Conservation (phyloP, 345 rosid genomes). For the Rhodamnia argentea region DNA sequence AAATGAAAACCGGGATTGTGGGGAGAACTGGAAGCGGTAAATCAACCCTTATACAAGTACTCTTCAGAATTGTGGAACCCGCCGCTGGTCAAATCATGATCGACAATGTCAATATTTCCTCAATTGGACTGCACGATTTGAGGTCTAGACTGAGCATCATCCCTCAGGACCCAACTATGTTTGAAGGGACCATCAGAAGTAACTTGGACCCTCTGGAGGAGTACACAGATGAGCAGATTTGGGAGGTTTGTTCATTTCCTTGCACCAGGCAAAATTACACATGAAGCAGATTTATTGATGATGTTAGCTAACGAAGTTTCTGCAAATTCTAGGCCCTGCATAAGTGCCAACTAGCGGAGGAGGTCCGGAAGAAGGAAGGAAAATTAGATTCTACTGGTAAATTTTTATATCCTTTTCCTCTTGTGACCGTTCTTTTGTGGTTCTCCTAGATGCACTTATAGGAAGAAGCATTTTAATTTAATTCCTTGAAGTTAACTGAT, state of each 20-base stretch:
- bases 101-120: slow-evolving; percentile 56
- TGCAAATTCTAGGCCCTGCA: slow-evolving; percentile 46
- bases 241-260: slow-evolving; percentile 54
- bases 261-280: background rate
- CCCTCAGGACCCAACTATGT: slow-evolving; percentile 95
- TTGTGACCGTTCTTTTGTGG: background rate
- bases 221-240: slow-evolving; percentile 68
- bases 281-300: background rate
- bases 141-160: slow-evolving; percentile 73
- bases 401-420: background rate
- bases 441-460: background rate
- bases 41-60: slow-evolving; percentile 78
- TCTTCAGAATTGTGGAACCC: slow-evolving; percentile 81
- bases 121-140: slow-evolving; percentile 72
- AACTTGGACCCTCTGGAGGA: slow-evolving; percentile 89
- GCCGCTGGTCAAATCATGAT: slow-evolving; percentile 54
- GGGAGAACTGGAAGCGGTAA: slow-evolving; percentile 95
- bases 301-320: background rate
- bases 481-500: too few species aligned
- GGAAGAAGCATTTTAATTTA: too few species aligned
- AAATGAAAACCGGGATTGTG: slow-evolving; percentile 73
- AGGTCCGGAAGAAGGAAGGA: slow-evolving; percentile 58
- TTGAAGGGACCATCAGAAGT: slow-evolving; percentile 79
- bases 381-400: slow-evolving; percentile 49
- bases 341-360: slow-evolving; percentile 83